Evolutionary conservation across 768 basidiomycete species (phyloP), one percentile per base, ranked within the genome.

Genomic region (Collybia sp.): DNA sequence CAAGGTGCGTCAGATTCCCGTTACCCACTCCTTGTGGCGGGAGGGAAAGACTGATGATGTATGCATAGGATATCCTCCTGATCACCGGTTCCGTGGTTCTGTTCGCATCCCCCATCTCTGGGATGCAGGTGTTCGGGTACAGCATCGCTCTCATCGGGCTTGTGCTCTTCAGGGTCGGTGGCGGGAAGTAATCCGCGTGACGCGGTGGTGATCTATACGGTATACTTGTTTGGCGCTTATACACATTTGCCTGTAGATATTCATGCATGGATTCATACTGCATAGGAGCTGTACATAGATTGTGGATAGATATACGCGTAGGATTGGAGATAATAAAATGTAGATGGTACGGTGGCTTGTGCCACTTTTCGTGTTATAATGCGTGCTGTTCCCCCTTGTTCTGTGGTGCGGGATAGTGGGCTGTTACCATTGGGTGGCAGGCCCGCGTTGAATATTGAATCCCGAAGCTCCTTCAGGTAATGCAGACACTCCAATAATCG

Each of bases 111-210:
- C 62, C 65, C 11, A 82, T 99, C 58, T 87, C 90, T 20, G 81
- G 84, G 13, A 62, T 94, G 12, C 95, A 99, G 62, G 73, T 95
- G 30, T 73, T 94, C 85, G 89, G 94, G 11, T 97, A 96, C 66
- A 85, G 84, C 10, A 79, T 96, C 55, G 94, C 95, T 0, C 72
- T 96, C 3, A 80, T 72, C 39, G 93, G 93, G 20, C 77, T 96
- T 16, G 64, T 97, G 50, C 66, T 93, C 43, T 95, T 87, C 77
- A 94, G 88, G 73, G 87, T 86, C 0, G 74, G 79, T 3, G 76
- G 82, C 5, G 70, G 75, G 37, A 87, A 85, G 60, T 85, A 60
- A 58, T 15, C 17, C 17, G 35, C 17, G n/a, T 10, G 6, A 6
- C 10, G n/a, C 35, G 4, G 35, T 10, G 13, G 35, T 37, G 6